A percentile compares a stretch with the other conserved stretches of the same genome.
phyloP scores from a whole-genome alignment of 768 basidiomycete genomes.

The Lactifluus echinatus region DNA sequence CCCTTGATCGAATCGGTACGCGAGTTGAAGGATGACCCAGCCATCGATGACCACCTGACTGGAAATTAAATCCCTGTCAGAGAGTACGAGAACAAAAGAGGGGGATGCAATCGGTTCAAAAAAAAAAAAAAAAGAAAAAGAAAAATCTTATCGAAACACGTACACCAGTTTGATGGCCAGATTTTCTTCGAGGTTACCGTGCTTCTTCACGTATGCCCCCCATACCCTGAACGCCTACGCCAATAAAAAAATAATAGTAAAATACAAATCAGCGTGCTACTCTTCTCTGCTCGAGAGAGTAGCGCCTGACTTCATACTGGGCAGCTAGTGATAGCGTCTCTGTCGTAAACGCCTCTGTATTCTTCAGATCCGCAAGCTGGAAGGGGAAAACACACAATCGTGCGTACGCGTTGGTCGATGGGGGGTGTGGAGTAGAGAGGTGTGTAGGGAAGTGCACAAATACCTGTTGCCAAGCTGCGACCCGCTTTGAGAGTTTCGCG shows the following conservation, averaged over 20 bases:
- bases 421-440: no score
- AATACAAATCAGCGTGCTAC: background rate
- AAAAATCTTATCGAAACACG: background rate
- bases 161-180: background rate
- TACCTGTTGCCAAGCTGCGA: conserved; percentile 4
- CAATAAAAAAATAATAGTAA: background rate
- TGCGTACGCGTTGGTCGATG: no score
- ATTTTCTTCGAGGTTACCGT: background rate
- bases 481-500: background rate
- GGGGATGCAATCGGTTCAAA: no score
- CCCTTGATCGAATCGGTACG: background rate
- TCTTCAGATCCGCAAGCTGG: background rate
- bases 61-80: background rate
- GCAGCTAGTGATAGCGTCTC: background rate
- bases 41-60: conserved; percentile 4
- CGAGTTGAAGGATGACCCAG: background rate
- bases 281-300: background rate
- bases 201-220: background rate
- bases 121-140: background rate
- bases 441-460: no score
- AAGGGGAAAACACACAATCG: no score
- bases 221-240: background rate
- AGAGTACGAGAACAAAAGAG: no score
- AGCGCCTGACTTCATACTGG: background rate
- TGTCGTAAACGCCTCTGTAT: background rate